Percentiles rank a stretch among this genome's conserved stretches.
phyloP scores from a whole-genome alignment of 768 basidiomycete species.

The Mycena olivaceomarginata region DNA sequence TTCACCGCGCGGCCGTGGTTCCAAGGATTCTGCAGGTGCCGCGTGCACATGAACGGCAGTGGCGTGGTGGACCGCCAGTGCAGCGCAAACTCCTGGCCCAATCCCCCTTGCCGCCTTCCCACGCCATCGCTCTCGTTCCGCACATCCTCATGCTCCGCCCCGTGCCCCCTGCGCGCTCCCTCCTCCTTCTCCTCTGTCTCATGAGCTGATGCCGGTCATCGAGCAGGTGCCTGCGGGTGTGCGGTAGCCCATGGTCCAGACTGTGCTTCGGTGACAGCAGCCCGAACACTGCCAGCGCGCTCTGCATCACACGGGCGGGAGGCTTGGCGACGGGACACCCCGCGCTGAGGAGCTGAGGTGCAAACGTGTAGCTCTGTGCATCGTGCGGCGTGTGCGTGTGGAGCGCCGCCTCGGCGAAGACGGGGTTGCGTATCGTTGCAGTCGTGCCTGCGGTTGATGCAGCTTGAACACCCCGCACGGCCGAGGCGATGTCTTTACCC shows the following conservation, averaged over 20 bases:
- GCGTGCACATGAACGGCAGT: conserved; percentile 85
- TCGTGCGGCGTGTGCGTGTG: no score
- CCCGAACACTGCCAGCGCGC: conserved; percentile 75
- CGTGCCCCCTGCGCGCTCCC: conserved; percentile 50
- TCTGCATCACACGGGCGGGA: conserved; percentile 47
- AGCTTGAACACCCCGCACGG: background rate
- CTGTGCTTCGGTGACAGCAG: conserved; percentile 54
- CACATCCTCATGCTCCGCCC: background rate
- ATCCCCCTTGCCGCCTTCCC: conserved; percentile 75
- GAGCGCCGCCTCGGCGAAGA: no score
- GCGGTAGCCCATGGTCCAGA: conserved; percentile 49
- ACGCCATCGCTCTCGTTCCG: conserved; percentile 54
- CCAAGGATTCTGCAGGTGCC: conserved; percentile 93
- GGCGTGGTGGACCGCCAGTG: conserved; percentile 86
- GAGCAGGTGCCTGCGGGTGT: conserved; percentile 48
- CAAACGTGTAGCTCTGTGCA: no score
- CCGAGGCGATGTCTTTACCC: background rate
- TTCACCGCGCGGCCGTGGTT: conserved; percentile 90
- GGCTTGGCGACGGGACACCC: no score
- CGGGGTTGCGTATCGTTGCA: background rate
- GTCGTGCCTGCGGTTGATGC: background rate
- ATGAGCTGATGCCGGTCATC: background rate
- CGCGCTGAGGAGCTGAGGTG: no score
- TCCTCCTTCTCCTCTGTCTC: conserved; percentile 11
- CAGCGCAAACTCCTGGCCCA: conserved; percentile 72